phyloP scores from a whole-genome alignment of 805 yeast species.

The Saccharomycopsis lassenensis region DNA sequence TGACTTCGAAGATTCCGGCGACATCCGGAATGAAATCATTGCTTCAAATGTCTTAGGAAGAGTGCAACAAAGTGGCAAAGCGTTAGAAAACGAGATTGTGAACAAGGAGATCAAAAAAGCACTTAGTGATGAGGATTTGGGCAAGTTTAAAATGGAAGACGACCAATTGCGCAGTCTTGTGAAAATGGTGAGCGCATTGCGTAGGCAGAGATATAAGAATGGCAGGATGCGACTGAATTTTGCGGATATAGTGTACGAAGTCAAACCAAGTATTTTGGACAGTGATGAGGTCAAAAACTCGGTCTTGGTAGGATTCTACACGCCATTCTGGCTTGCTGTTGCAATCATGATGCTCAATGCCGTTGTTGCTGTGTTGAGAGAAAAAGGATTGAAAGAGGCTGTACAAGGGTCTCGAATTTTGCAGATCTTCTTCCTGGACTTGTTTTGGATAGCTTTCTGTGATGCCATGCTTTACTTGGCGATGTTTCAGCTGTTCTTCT shows the following conservation, averaged over 20 bases:
- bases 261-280: constrained; percentile 21
- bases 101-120: constrained; percentile 17
- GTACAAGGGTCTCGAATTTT: constrained; percentile 41
- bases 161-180: constrained; percentile 1
- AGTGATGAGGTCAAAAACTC: constrained; percentile 18
- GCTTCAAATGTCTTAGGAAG: too few relatives aligned
- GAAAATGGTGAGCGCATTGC: not conserved
- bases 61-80: too few relatives aligned
- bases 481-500: constrained; percentile 45
- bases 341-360: constrained; percentile 44
- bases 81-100: constrained; percentile 20
- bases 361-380: constrained; percentile 40
- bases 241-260: constrained; percentile 21
- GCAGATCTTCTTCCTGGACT: constrained; percentile 44
- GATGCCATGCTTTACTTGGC: constrained; percentile 68
- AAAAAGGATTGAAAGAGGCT: constrained; percentile 27
- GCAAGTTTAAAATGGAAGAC: constrained; percentile 9
- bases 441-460: constrained; percentile 57
- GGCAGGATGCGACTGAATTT: constrained; percentile 22
- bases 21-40: too few relatives aligned
- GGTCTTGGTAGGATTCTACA: constrained; percentile 67
- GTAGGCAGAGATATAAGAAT: constrained; percentile 18
- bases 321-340: constrained; percentile 65
- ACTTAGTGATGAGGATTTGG: constrained; percentile 1
- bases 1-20: too few relatives aligned